Conservation (phyloP, 371 early-diverging fungal genomes). For the Mortierella sp. region DNA sequence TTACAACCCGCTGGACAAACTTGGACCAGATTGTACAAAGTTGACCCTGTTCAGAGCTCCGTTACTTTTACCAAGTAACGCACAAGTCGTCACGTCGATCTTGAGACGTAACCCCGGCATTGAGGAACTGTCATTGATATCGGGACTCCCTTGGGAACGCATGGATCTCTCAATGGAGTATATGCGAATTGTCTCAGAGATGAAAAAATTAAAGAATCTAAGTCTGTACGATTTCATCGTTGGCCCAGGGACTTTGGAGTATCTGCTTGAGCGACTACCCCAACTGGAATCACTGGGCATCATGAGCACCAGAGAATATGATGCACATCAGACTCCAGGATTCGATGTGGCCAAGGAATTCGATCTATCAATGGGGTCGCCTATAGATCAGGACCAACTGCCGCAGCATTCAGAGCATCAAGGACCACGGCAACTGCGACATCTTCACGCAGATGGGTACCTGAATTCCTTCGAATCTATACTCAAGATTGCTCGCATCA, state of each 20-base stretch:
- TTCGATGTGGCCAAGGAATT: no score
- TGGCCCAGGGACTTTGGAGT: background rate
- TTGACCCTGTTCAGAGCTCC: conserved; percentile 11
- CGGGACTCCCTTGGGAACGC: background rate
- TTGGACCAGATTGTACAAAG: conserved; percentile 8
- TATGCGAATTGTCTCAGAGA: background rate
- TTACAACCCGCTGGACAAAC: background rate
- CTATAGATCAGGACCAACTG: no score
- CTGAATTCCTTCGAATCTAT: background rate
- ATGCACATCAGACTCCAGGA: no score
- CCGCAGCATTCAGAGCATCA: background rate
- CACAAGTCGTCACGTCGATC: background rate
- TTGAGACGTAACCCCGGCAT: conserved; percentile 12
- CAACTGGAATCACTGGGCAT: no score
- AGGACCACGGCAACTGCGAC: background rate
- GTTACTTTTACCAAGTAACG: no score
- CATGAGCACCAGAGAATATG: no score
- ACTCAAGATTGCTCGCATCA: background rate
- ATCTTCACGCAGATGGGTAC: background rate
- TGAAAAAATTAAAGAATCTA: conserved; percentile 9
- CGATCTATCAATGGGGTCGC: no score
- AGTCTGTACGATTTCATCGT: background rate
- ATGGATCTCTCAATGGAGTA: background rate
- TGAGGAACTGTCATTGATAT: conserved; percentile 1
- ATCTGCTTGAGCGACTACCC: background rate